Evolutionary conservation across 2,329 filamentous ascomycete genomes (phyloP).

Genomic region (Scortechinia acanthostroma): DNA sequence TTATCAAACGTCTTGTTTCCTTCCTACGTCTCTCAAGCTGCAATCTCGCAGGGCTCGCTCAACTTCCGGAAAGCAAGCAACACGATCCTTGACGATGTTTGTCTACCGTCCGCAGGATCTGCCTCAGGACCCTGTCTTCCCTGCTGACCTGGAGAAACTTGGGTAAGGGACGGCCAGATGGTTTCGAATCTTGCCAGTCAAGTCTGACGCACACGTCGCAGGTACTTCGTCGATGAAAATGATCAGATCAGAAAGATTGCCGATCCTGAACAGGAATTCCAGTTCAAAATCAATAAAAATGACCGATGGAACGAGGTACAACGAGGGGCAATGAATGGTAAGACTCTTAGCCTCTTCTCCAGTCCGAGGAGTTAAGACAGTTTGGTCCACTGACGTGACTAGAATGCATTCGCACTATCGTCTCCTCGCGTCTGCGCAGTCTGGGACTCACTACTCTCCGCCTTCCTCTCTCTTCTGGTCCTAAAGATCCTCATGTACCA

Average conservation of each 20-base stretch:
- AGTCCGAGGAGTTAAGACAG: too few species aligned
- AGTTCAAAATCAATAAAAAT: neutral
- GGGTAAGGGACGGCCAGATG: neutral
- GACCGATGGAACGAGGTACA: neutral
- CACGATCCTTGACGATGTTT: neutral
- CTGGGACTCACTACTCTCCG: neutral
- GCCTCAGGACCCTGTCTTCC: neutral
- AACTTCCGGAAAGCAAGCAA: too few species aligned
- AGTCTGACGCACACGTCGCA: neutral
- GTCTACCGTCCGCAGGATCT: neutral
- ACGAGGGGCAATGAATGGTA: neutral
- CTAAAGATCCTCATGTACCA: neutral
- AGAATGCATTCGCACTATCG: neutral
- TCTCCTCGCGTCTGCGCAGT: neutral
- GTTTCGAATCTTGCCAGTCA: neutral
- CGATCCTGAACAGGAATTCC: neutral
- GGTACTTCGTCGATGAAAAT: constrained; percentile 1
- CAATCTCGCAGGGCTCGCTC: too few species aligned
- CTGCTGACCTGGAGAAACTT: neutral
- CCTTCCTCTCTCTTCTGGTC: neutral
- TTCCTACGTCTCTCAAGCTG: too few species aligned
- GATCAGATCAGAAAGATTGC: neutral
- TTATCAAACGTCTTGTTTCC: too few species aligned
- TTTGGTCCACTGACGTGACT: neutral
- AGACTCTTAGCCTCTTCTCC: neutral